phyloP scores from a whole-genome alignment of 805 yeast species.

The Priceomyces haplophilus region DNA sequence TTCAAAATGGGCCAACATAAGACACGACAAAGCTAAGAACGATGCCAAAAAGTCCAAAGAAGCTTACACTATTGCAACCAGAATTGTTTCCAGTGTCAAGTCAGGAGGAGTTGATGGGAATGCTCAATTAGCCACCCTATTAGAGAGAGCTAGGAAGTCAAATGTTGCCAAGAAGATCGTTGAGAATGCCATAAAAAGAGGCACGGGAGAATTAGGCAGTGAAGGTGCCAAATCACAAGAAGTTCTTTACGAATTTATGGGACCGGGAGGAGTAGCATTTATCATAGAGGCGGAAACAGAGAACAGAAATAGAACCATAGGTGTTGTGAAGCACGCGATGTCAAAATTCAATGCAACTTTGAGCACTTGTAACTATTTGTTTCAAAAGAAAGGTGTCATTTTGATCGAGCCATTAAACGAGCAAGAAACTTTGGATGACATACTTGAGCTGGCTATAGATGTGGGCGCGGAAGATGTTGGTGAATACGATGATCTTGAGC shows the following conservation, averaged over 20 bases:
- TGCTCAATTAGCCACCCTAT: conserved; percentile 62
- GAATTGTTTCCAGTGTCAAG: conserved; percentile 73
- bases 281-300: conserved; percentile 87
- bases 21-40: conserved; percentile 90
- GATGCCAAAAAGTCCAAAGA: conserved; percentile 74
- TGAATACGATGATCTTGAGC: conserved; percentile 42
- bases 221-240: conserved; percentile 45
- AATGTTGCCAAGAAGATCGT: conserved; percentile 82
- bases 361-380: conserved; percentile 75
- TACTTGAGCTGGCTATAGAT: conserved; percentile 74
- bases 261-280: conserved; percentile 87
- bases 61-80: conserved; percentile 67
- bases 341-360: conserved; percentile 65
- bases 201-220: conserved; percentile 60
- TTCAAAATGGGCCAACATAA: conserved; percentile 92
- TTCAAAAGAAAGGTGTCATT: conserved; percentile 75
- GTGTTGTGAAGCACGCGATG: conserved; percentile 70
- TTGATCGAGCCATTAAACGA: conserved; percentile 40
- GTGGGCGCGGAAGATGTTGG: conserved; percentile 78
- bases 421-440: conserved; percentile 51
- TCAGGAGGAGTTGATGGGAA: conserved; percentile 66
- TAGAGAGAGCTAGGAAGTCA: conserved; percentile 73
- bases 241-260: conserved; percentile 82
- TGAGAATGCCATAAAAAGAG: conserved; percentile 84
- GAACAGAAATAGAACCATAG: conserved; percentile 78